A percentile compares a stretch with the other conserved stretches of the same genome.
These are phyloP conservation scores for Plenodomus tracheiphilus DNA, from an alignment of 2,329 filamentous ascomycete genomes.

Conservation along the genomic window DNA sequence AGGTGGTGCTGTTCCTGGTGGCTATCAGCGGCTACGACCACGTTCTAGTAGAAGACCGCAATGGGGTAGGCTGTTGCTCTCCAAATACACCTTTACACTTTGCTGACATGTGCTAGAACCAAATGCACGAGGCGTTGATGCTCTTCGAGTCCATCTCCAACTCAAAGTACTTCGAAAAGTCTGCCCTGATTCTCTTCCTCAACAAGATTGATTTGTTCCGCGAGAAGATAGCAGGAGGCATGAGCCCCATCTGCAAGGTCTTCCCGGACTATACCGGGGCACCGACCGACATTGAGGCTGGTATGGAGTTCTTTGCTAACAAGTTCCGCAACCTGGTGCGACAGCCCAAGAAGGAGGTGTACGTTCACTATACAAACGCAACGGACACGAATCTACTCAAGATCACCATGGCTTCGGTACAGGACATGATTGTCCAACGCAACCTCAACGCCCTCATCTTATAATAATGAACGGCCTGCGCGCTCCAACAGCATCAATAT, in stretches of 20 bases:
- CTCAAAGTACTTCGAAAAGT: constrained; percentile 56
- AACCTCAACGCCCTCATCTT: constrained; percentile 55
- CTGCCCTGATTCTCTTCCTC: constrained; percentile 56
- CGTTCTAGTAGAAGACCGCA: constrained; percentile 93
- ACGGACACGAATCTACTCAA: constrained; percentile 61
- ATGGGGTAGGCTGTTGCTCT: constrained; percentile 73
- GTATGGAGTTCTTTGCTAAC: constrained; percentile 54
- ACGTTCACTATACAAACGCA: constrained; percentile 57
- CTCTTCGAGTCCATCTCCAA: constrained; percentile 58
- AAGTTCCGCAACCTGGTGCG: constrained; percentile 57
- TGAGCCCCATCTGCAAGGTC: constrained; percentile 52
- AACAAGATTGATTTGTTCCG: constrained; percentile 59
- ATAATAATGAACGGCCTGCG: constrained; percentile 22
- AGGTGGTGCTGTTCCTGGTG: constrained; percentile 88
- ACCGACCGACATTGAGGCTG: constrained; percentile 51
- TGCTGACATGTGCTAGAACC: constrained; percentile 46
- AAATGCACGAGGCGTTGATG: constrained; percentile 60
- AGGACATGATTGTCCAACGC: constrained; percentile 59
- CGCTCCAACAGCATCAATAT: background rate
- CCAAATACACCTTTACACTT: no score
- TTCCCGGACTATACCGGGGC: constrained; percentile 55
- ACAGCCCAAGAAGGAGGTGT: constrained; percentile 55
- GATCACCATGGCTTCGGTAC: constrained; percentile 57
- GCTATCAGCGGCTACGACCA: constrained; percentile 97
- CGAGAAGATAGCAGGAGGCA: constrained; percentile 52